Evolutionary conservation across 169 alveolate genomes (phyloP).

Genomic region (Cryptosporidium sp.): DNA sequence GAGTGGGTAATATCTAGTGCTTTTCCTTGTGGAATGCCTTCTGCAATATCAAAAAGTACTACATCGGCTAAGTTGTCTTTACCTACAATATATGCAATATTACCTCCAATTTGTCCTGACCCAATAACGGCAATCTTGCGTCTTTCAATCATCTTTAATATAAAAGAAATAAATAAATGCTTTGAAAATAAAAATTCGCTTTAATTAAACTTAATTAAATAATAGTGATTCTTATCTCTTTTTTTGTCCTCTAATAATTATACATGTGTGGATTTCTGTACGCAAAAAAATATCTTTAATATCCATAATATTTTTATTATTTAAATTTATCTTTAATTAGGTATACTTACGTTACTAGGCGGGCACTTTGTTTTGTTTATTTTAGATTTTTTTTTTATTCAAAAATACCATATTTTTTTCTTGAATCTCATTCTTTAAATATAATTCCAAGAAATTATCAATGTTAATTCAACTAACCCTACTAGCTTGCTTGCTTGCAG

Average conservation of each 20-base stretch:
- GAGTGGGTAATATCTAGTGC: slow-evolving; percentile 85
- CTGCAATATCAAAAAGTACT: slow-evolving; percentile 82
- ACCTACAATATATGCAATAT: slow-evolving; percentile 81
- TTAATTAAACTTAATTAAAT: not conserved
- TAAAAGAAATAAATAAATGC: not conserved
- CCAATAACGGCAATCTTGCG: slow-evolving; percentile 84
- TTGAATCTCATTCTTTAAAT: too few species aligned
- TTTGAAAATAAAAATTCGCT: slow-evolving; percentile 12
- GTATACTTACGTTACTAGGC: not conserved
- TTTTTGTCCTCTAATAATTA: slow-evolving; percentile 28
- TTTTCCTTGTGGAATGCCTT: slow-evolving; percentile 84
- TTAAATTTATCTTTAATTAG: not conserved
- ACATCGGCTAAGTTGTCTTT: slow-evolving; percentile 83
- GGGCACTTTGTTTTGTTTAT: not conserved
- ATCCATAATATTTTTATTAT: not conserved
- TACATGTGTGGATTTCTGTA: slow-evolving; percentile 48
- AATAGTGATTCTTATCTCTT: not conserved
- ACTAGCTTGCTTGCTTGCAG: too few species aligned
- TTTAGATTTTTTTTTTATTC: too few species aligned
- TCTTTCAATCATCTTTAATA: slow-evolving; percentile 75
- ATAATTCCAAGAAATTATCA: too few species aligned
- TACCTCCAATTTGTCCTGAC: slow-evolving; percentile 84
- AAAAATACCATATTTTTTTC: too few species aligned
- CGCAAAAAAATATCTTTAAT: slow-evolving; percentile 23
- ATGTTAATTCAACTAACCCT: too few species aligned